These are phyloP conservation scores for Polytolypa hystricis DNA, from an alignment of 2,329 filamentous ascomycete species.

Conservation along the genomic window DNA sequence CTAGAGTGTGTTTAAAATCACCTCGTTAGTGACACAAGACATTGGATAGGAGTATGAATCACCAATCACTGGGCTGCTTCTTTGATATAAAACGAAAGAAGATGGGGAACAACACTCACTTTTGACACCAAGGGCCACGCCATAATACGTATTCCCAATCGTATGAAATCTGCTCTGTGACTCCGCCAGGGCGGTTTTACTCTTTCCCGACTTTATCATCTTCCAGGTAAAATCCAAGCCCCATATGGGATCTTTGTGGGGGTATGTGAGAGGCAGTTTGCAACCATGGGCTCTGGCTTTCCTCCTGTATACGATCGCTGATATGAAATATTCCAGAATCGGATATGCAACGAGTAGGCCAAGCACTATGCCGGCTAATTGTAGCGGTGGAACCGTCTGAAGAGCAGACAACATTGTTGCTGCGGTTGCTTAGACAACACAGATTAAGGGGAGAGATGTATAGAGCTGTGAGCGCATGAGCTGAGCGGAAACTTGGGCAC, in stretches of 20 bases:
- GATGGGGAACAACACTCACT: constrained; percentile 6
- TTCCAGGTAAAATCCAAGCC: constrained; percentile 39
- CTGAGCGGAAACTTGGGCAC: too few relatives aligned
- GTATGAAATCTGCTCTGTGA: constrained; percentile 7
- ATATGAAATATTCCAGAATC: constrained; percentile 9
- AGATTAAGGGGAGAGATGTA: too few relatives aligned
- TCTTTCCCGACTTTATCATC: constrained; percentile 3
- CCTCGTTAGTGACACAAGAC: too few relatives aligned
- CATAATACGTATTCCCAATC: constrained; percentile 11
- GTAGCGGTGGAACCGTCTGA: constrained; percentile 4
- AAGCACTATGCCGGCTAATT: constrained; percentile 3
- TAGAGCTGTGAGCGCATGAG: too few relatives aligned
- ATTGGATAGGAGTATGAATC: too few relatives aligned
- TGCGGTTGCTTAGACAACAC: neutral
- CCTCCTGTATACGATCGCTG: constrained; percentile 6
- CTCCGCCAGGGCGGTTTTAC: constrained; percentile 7
- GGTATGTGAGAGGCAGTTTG: constrained; percentile 34
- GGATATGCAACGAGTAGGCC: constrained; percentile 8
- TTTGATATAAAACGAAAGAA: neutral
- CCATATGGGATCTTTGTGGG: constrained; percentile 44
- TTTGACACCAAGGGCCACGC: constrained; percentile 7
- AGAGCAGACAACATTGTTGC: constrained; percentile 7
- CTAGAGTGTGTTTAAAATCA: constrained; percentile 2
- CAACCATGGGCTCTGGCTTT: constrained; percentile 32
- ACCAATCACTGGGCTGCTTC: too few relatives aligned